Evolutionary conservation across 805 yeast genomes (phyloP).

Genomic region (Candida tammaniensis): DNA sequence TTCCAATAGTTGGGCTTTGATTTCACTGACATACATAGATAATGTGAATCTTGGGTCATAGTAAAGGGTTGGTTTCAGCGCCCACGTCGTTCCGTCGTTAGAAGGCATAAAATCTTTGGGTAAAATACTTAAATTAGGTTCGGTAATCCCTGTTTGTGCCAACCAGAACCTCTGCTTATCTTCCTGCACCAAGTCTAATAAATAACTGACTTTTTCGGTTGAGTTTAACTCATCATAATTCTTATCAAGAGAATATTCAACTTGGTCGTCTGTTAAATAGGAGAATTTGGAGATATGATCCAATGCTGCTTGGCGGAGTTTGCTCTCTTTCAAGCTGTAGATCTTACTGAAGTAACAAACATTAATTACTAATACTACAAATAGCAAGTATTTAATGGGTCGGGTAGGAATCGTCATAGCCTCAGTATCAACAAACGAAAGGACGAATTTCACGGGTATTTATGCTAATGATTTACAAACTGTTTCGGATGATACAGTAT

Average conservation of each 20-base stretch:
- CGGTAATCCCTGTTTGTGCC: constrained; percentile 25
- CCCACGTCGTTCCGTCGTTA: constrained; percentile 4
- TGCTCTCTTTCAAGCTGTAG: constrained; percentile 18
- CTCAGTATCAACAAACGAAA: too few relatives aligned
- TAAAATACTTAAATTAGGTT: constrained; percentile 17
- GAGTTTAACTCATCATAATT: constrained; percentile 18
- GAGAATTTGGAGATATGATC: constrained; percentile 13
- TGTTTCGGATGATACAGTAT: too few relatives aligned
- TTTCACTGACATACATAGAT: constrained; percentile 44
- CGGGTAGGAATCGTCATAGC: too few relatives aligned
- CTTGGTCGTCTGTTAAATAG: constrained; percentile 22
- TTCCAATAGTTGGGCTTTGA: constrained; percentile 23
- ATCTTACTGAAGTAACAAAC: constrained; percentile 18
- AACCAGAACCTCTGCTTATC: constrained; percentile 29
- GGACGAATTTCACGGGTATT: too few relatives aligned
- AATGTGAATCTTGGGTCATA: constrained; percentile 60
- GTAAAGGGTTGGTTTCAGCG: constrained; percentile 25
- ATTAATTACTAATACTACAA: constrained; percentile 19
- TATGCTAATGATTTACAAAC: too few relatives aligned
- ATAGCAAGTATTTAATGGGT: too few relatives aligned
- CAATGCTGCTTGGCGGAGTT: constrained; percentile 14
- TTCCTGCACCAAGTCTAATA: constrained; percentile 17
- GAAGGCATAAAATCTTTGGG: constrained; percentile 18
- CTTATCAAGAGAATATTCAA: constrained; percentile 13
- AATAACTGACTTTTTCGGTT: constrained; percentile 17